These are phyloP conservation scores for Beverwykella pulmonaria DNA, from an alignment of 495 filamentous ascomycete species.

Conservation along the genomic window DNA sequence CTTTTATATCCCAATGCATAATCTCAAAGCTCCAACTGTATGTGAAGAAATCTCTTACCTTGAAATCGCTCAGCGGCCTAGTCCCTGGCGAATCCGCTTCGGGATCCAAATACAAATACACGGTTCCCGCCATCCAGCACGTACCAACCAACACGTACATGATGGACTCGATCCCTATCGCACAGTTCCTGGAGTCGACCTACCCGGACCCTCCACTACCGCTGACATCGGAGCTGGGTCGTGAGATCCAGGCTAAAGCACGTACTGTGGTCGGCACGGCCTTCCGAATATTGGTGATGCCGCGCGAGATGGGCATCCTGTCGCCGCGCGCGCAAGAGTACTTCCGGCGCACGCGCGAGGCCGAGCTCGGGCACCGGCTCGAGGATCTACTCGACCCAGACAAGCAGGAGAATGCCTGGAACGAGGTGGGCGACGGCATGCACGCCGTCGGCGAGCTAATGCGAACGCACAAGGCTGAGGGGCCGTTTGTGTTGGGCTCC, in stretches of 20 bases:
- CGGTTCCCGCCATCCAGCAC: conserved; percentile 51
- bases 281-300: conserved; percentile 42
- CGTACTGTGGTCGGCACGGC: conserved; percentile 39
- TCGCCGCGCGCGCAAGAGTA: conserved; percentile 48
- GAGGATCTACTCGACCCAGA: conserved; percentile 46
- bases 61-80: conserved; percentile 40
- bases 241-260: conserved; percentile 44
- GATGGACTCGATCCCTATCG: conserved; percentile 49
- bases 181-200: conserved; percentile 49
- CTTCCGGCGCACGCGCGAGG: conserved; percentile 50
- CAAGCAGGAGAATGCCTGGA: conserved; percentile 45
- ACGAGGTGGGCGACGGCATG: conserved; percentile 35
- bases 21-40: conserved; percentile 28
- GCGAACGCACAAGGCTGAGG: conserved; percentile 44
- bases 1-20: too few species aligned
- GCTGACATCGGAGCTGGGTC: conserved; percentile 46
- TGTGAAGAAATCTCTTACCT: conserved; percentile 34
- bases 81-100: conserved; percentile 35
- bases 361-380: conserved; percentile 42
- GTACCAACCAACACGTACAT: conserved; percentile 48
- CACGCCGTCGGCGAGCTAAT: conserved; percentile 43
- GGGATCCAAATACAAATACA: too few species aligned
- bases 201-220: conserved; percentile 46
- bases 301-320: conserved; percentile 48
- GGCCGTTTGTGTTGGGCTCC: conserved; percentile 48